A percentile compares a stretch with the other conserved stretches of the same genome.
Evolutionary conservation across 768 basidiomycete genomes (phyloP).

Genomic region (Termitomyces titanicus): DNA sequence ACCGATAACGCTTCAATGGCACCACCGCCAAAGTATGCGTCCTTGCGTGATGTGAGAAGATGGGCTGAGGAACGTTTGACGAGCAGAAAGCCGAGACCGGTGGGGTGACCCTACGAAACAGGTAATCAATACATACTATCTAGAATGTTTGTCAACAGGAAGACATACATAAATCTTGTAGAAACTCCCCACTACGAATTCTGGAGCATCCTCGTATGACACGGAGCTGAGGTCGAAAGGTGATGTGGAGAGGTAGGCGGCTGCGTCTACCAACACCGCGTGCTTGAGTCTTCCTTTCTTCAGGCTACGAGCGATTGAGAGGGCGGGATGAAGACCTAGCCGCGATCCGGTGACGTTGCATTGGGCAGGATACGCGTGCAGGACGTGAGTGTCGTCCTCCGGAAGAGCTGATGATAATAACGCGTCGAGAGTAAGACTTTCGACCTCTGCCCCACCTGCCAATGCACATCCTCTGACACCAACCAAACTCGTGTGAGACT

Average conservation of each 20-base stretch:
- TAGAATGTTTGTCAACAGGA: neutral
- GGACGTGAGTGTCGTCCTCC: neutral
- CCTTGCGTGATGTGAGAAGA: constrained; percentile 1
- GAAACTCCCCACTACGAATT: constrained; percentile 13
- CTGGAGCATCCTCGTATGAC: constrained; percentile 10
- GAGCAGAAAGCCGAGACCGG: constrained; percentile 13
- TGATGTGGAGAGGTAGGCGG: constrained; percentile 16
- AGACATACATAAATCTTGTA: constrained; percentile 14
- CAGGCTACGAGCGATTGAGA: neutral
- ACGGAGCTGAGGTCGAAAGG: constrained; percentile 8
- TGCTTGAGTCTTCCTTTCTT: neutral
- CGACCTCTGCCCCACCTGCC: constrained; percentile 9
- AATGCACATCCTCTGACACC: constrained; percentile 15
- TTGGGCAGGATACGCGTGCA: constrained; percentile 15
- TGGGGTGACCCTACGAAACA: constrained; percentile 9
- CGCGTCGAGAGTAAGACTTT: constrained; percentile 10
- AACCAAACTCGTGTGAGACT: constrained; percentile 14
- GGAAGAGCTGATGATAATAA: neutral
- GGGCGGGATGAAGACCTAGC: constrained; percentile 12
- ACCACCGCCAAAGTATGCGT: constrained; percentile 12
- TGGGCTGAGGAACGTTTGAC: constrained; percentile 13
- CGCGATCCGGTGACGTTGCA: constrained; percentile 16
- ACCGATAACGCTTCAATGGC: constrained; percentile 11
- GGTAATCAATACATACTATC: neutral
- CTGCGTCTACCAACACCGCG: constrained; percentile 12